Conservation (phyloP, 441 rosid species). For the Populus hybrid region DNA sequence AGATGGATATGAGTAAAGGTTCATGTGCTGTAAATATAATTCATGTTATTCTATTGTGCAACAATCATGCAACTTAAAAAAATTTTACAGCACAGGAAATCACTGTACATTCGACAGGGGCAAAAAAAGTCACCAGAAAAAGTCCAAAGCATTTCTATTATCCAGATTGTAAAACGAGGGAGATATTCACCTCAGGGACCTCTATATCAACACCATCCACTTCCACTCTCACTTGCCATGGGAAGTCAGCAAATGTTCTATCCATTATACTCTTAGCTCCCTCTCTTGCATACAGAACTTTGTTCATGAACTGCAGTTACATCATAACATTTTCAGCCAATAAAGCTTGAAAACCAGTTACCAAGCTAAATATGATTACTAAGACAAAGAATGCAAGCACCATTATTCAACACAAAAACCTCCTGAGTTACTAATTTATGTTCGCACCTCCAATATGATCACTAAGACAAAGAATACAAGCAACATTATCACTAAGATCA, state of each 20-base stretch:
- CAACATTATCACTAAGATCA: too few species aligned
- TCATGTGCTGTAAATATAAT: background rate
- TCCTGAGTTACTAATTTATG: background rate
- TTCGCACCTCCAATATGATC: background rate
- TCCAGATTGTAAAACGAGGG: background rate
- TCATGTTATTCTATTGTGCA: background rate
- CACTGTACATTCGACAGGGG: background rate
- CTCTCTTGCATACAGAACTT: conserved; percentile 95
- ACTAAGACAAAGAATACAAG: too few species aligned
- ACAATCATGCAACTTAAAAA: background rate
- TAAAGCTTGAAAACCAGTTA: background rate
- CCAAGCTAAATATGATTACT: background rate
- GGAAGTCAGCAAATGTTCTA: conserved; percentile 87
- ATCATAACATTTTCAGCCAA: conserved; percentile 24
- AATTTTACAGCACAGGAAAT: background rate
- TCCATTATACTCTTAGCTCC: conserved; percentile 98
- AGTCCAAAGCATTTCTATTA: background rate
- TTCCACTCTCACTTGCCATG: conserved; percentile 90
- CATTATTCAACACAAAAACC: background rate
- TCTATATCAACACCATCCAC: conserved; percentile 92
- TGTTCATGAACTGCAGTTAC: conserved; percentile 88
- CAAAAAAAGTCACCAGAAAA: background rate
- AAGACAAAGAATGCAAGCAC: background rate
- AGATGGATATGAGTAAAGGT: background rate
- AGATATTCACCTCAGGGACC: conserved; percentile 83